Conservation (phyloP, 768 basidiomycete genomes). For the Termitomyces bulborhizus region DNA sequence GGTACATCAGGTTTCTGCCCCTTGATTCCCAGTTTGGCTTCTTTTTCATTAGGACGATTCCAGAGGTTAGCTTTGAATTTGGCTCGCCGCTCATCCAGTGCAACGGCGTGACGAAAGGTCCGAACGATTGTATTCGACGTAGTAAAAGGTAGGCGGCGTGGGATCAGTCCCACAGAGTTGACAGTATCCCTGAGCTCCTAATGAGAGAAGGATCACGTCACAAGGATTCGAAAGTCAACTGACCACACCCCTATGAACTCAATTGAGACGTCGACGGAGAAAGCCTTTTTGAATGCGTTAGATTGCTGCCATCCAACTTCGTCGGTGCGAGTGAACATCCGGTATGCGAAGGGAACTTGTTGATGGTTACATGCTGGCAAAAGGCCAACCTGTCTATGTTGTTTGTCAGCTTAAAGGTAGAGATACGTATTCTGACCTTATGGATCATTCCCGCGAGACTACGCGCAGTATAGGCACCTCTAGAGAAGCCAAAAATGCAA, state of each 20-base stretch:
- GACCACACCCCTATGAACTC: constrained; percentile 23
- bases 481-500: constrained; percentile 62
- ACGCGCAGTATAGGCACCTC: constrained; percentile 52
- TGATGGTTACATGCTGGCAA: constrained; percentile 48
- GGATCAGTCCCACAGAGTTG: constrained; percentile 43
- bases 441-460: constrained; percentile 54
- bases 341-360: constrained; percentile 58
- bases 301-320: constrained; percentile 23
- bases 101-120: constrained; percentile 47
- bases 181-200: constrained; percentile 46
- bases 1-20: constrained; percentile 8
- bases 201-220: constrained; percentile 24
- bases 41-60: constrained; percentile 21
- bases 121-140: constrained; percentile 40
- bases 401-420: no score
- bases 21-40: constrained; percentile 7
- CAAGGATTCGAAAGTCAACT: not conserved
- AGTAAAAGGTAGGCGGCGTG: constrained; percentile 43
- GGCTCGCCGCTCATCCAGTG: constrained; percentile 48
- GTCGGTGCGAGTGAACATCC: constrained; percentile 35
- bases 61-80: constrained; percentile 43
- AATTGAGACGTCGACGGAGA: constrained; percentile 31
- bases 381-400: constrained; percentile 39
- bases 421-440: constrained; percentile 28
- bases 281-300: constrained; percentile 39